These are phyloP conservation scores for Musa schizocarpa DNA, from an alignment of 176 grass and related monocot species.

Conservation along the genomic window DNA sequence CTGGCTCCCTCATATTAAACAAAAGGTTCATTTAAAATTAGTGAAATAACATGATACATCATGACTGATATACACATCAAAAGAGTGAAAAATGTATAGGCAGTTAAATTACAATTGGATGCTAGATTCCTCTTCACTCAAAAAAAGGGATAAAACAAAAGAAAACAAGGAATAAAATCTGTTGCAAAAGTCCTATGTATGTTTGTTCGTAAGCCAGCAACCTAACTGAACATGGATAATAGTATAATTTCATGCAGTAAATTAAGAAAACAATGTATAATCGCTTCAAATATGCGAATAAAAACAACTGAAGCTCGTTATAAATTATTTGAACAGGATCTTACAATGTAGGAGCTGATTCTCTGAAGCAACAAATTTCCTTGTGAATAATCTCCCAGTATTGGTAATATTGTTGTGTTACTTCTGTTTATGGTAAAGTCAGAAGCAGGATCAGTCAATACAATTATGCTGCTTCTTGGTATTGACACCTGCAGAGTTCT, in stretches of 20 bases:
- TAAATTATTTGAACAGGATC: conserved; percentile 10
- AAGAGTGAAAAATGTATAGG: too few relatives aligned
- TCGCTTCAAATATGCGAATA: not conserved
- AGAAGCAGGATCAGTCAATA: conserved; percentile 72
- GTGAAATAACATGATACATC: too few relatives aligned
- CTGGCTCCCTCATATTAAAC: too few relatives aligned
- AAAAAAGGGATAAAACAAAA: too few relatives aligned
- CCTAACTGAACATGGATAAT: too few relatives aligned
- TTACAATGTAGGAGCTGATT: conserved; percentile 90
- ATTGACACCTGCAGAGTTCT: conserved; percentile 80
- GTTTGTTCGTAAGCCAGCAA: too few relatives aligned
- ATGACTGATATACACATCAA: too few relatives aligned
- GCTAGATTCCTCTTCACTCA: too few relatives aligned
- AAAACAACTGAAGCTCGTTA: conserved; percentile 17
- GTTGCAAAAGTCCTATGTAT: too few relatives aligned
- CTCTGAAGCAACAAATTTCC: conserved; percentile 90
- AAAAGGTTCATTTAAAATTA: too few relatives aligned
- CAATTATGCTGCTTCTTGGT: conserved; percentile 70
- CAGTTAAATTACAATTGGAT: too few relatives aligned
- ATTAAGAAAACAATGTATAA: not conserved
- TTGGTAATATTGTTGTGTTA: conserved; percentile 39
- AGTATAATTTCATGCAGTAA: not conserved
- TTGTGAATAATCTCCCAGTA: conserved; percentile 73
- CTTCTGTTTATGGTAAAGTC: conserved; percentile 45
- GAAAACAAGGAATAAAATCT: too few relatives aligned